Base-by-base conservation (phyloP, 2,329 filamentous ascomycete genomes). In the Aspergillus sp. region DNA sequence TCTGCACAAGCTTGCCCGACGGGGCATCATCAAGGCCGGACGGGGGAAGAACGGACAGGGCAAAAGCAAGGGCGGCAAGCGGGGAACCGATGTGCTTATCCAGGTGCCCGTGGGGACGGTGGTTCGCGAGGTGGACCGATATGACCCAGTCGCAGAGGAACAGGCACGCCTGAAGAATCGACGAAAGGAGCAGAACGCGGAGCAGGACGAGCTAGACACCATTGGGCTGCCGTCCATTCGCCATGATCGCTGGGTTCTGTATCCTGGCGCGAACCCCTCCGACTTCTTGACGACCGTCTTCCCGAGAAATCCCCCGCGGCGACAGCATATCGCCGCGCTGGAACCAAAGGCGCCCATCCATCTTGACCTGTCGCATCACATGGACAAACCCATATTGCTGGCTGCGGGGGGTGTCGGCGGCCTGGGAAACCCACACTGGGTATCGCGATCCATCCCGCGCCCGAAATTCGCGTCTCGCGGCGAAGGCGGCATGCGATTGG, bases 91-190 rank as follows among this genome's bases (percentile, higher is more conserved):
- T 70, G 72, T 97, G 4, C 77, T 97, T 63, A 85, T 99, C 56
- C 88, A 89, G 29, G 94, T 99, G 0, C 94, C 94, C 0, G 88
- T 97, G 4, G 94, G 94, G 3, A 99, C 94, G 0, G 86, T 99
- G 2, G 81, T 99, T 3, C 82, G 89, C 29, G 94, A 99, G 72
- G 75, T 97, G 3, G 83, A 85, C 59, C 81, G 94, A 34, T 76
- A 85, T 49, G 92, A 97, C 67, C 91, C 91, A 0, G 78, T 88
- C 5, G 83, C 82, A 7, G 86, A 91, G 47, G 88, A 91, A 63
- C 78, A 84, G 56, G 57, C 53, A 31, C 62, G 61, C 34, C 44
- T 53, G 50, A 46, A 54, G 19, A 42, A 42, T n/a, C 40, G 40
- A 53, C 31, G 25, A 48, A 56, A 46, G 45, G 82, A 80, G 5